A percentile compares a stretch with the other conserved stretches of the same genome.
Evolutionary conservation across 108 stramenopile species (phyloP).

Genomic region (Cyclotella baltica): DNA sequence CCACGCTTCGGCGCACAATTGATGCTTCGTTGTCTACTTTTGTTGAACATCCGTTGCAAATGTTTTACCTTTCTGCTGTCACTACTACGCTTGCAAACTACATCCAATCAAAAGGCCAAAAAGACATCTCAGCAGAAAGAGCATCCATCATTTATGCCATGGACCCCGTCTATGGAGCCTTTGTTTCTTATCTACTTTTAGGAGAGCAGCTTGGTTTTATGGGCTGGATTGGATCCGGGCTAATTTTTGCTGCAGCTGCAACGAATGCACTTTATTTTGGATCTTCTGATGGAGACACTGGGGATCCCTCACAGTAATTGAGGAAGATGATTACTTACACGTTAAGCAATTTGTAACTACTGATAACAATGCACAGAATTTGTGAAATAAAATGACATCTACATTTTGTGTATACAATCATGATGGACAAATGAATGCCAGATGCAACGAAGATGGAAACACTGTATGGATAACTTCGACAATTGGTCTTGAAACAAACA

Average conservation of each 20-base stretch:
- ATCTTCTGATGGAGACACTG: not conserved
- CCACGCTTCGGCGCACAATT: conserved; percentile 15
- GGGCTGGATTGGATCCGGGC: conserved; percentile 70
- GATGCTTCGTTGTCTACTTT: conserved; percentile 38
- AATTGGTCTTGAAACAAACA: too few species aligned
- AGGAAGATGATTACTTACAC: not conserved
- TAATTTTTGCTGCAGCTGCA: conserved; percentile 82
- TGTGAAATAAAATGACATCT: too few species aligned
- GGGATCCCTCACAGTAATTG: not conserved
- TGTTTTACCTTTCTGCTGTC: conserved; percentile 78
- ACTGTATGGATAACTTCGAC: too few species aligned
- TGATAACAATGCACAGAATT: too few species aligned
- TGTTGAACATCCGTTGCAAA: conserved; percentile 56
- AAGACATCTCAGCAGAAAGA: conserved; percentile 74
- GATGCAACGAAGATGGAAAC: too few species aligned
- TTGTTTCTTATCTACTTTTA: conserved; percentile 76
- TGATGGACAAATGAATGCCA: too few species aligned
- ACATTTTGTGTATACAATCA: too few species aligned
- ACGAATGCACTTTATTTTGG: conserved; percentile 81
- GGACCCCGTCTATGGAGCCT: conserved; percentile 91
- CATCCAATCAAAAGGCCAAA: conserved; percentile 83
- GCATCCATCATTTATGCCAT: conserved; percentile 89
- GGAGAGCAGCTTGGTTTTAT: conserved; percentile 68
- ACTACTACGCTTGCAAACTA: conserved; percentile 82
- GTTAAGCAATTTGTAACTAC: too few species aligned